Conservation (phyloP, 495 filamentous ascomycete species). For the Lasiosphaeria ovina region DNA sequence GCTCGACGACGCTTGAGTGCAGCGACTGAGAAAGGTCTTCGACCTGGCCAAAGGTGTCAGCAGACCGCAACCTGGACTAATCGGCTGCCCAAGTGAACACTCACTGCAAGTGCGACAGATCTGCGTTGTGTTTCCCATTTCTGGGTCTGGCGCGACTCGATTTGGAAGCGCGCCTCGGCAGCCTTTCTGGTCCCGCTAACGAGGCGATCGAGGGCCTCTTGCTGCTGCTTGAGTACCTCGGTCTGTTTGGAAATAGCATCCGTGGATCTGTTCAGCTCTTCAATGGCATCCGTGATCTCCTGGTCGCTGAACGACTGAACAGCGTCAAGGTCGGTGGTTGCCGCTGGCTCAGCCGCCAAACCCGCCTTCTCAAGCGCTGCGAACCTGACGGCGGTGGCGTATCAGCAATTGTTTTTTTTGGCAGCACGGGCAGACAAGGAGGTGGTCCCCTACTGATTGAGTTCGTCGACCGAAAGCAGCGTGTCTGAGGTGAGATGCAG, state of each 20-base stretch:
- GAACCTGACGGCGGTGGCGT: conserved; percentile 30
- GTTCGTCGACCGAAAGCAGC: conserved; percentile 43
- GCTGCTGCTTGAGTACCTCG: conserved; percentile 43
- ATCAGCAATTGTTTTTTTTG: conserved; percentile 8
- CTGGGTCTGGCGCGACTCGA: conserved; percentile 29
- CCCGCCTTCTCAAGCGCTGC: conserved; percentile 36
- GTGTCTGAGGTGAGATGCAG: conserved; percentile 43
- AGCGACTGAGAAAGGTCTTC: conserved; percentile 41
- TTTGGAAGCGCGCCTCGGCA: conserved; percentile 26
- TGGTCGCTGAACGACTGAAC: conserved; percentile 37
- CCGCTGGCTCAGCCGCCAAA: conserved; percentile 33
- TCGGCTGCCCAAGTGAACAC: conserved; percentile 1
- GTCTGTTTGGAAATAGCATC: conserved; percentile 45
- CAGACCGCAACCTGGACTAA: not conserved
- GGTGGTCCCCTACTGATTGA: conserved; percentile 33
- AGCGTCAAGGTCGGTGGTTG: conserved; percentile 33
- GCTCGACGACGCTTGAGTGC: conserved; percentile 36
- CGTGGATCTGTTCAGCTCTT: conserved; percentile 46
- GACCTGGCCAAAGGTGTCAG: conserved; percentile 26
- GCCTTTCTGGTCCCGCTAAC: conserved; percentile 28
- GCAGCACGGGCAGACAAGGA: not conserved
- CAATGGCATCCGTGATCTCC: conserved; percentile 43
- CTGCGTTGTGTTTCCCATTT: conserved; percentile 35
- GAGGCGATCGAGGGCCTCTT: conserved; percentile 41
- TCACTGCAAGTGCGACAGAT: conserved; percentile 31